Evolutionary conservation across 169 alveolate species (phyloP), one percentile per base, ranked within the genome.

Genomic region (Eimeria maxima): DNA sequence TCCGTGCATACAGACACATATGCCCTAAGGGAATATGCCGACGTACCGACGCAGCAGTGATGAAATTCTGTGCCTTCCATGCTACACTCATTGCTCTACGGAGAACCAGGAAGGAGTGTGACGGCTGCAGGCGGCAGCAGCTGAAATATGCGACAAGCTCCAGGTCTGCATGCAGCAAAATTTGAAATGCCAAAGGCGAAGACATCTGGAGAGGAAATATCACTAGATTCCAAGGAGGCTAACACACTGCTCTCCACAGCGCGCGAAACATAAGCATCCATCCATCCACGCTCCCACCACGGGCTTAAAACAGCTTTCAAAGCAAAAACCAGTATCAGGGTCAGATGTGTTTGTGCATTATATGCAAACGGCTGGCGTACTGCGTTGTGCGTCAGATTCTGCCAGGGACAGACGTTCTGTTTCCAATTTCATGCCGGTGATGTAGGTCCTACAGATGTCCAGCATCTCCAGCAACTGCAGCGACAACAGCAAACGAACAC

Each of bases 71-170:
- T 45, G 96, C 95, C 65, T 96, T 97, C 96, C 97, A 97, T 11
- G 97, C 96, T 53, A 95, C 96, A 65, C 97, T 95, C 97, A 97
- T 96, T 18, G 98, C 98, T 33, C 97, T 92, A 20, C 98, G 95
- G 50, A 97, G 95, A 22, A 96, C 97, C 20, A 97, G 95, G 69
- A 96, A 92, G 29, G 94, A 60, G 84, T 97, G 98, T 22, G 97
- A 88, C 22, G 97, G 97, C n/a, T 97, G 98, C 91, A 97, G 71
- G 53, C 95, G 95, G 80, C 97, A 96, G 95, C 97, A 96, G 57
- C 97, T 90, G 94, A 97, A 96, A 93, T 97, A 97, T 45, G 98
- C 96, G 42, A 96, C 96, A 44, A 97, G 96, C 95, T 97, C 98
- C 60, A 97, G 53, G 90, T 92, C 97, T 83, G 95, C 74, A 22